These are phyloP conservation scores for Tylopilus sp. DNA, from an alignment of 768 basidiomycete genomes.

Conservation along the genomic window DNA sequence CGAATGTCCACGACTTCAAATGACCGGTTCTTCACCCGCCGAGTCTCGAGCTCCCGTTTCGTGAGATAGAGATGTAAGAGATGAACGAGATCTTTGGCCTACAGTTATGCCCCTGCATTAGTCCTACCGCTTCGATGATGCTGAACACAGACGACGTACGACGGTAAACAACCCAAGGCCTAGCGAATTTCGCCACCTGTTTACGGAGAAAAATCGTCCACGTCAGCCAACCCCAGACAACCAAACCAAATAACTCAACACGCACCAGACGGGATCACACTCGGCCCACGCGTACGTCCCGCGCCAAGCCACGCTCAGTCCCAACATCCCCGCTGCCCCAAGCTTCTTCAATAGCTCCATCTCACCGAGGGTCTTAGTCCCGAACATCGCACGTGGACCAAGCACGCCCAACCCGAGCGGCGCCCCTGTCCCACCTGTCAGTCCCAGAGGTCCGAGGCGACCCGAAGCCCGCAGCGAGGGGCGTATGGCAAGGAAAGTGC, in stretches of 20 bases:
- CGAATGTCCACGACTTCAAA: conserved; percentile 69
- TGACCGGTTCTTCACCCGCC: conserved; percentile 63
- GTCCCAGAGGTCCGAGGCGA: conserved; percentile 15
- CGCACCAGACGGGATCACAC: conserved; percentile 71
- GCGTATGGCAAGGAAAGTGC: conserved; percentile 23
- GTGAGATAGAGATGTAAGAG: conserved; percentile 66
- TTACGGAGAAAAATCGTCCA: not conserved
- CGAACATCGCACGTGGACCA: conserved; percentile 18
- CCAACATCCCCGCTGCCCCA: conserved; percentile 31
- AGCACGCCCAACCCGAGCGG: conserved; percentile 5
- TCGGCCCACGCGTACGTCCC: conserved; percentile 62
- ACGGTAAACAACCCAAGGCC: conserved; percentile 67
- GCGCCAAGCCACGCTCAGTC: conserved; percentile 48
- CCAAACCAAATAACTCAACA: not conserved
- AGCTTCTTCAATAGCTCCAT: conserved; percentile 24
- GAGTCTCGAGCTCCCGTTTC: conserved; percentile 67
- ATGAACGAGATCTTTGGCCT: conserved; percentile 68
- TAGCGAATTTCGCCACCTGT: conserved; percentile 63
- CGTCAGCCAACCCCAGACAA: not conserved
- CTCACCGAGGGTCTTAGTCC: conserved; percentile 6
- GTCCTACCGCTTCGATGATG: too few species aligned
- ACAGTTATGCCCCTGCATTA: not conserved
- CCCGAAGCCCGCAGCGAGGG: conserved; percentile 12
- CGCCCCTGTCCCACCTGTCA: conserved; percentile 10
- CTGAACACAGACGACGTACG: conserved; percentile 34